Percentiles rank a stretch among this genome's conserved stretches.
Conservation (phyloP, 163 green algal species). For the Scenedesmus sp. region DNA sequence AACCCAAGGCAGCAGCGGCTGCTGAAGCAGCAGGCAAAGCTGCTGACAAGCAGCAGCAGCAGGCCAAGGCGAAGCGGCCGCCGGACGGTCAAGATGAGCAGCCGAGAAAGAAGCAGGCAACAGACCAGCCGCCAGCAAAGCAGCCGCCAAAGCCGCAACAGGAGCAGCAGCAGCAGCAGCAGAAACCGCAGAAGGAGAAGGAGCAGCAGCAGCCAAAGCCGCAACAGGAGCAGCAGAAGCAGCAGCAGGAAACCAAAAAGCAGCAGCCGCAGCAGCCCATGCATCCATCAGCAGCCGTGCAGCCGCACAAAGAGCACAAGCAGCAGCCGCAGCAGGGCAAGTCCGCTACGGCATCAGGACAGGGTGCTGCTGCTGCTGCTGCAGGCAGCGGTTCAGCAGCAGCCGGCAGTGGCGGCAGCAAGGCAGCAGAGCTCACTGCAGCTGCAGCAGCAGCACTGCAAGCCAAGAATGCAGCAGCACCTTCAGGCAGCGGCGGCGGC, state of each 20-base stretch:
- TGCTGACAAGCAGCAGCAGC: slow-evolving; percentile 5
- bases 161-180: not conserved
- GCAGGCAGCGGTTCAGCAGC: not conserved
- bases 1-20: not conserved
- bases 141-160: not conserved
- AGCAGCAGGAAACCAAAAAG: not conserved
- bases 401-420: not conserved
- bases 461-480: not conserved
- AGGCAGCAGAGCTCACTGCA: not conserved
- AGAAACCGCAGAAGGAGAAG: not conserved
- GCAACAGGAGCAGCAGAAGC: not conserved
- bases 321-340: not conserved
- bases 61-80: not conserved
- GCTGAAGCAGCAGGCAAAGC: not conserved
- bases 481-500: not conserved
- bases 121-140: not conserved
- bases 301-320: not conserved
- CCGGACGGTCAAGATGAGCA: not conserved
- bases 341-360: not conserved
- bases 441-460: slow-evolving; percentile 3
- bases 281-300: not conserved
- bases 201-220: not conserved
- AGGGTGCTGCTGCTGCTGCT: not conserved
- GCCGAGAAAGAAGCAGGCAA: not conserved
- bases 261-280: not conserved